phyloP scores from a whole-genome alignment of 805 yeast species.

The Danielia oregonensis region DNA sequence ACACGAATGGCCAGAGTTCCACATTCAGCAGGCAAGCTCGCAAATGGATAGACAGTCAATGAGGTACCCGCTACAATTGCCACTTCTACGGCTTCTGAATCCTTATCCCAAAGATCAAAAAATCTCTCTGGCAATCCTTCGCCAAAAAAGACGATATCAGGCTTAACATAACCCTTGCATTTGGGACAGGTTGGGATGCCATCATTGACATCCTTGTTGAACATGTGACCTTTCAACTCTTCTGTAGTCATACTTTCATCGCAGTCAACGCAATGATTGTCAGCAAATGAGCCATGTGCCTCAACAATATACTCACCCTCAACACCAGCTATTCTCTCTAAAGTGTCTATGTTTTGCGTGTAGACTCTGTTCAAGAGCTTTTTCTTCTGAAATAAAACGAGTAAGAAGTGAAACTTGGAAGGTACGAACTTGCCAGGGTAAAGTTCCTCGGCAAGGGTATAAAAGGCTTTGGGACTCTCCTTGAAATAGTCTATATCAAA shows the following conservation, averaged over 20 bases:
- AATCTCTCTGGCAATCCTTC: conserved; percentile 74
- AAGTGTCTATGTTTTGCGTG: conserved; percentile 91
- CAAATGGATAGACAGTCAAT: conserved; percentile 86
- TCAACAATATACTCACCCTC: conserved; percentile 63
- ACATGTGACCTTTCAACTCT: conserved; percentile 39
- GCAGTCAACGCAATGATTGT: conserved; percentile 81
- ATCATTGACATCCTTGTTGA: conserved; percentile 21
- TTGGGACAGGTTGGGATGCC: conserved; percentile 53
- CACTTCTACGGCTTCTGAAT: conserved; percentile 51
- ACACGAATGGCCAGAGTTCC: conserved; percentile 48
- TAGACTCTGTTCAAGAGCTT: conserved; percentile 64
- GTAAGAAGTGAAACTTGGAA: conserved; percentile 73
- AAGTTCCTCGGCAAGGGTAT: conserved; percentile 75
- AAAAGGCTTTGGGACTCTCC: conserved; percentile 78
- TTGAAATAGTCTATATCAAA: conserved; percentile 83
- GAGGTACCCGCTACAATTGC: conserved; percentile 93
- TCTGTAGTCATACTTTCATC: conserved; percentile 46
- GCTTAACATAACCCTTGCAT: conserved; percentile 81
- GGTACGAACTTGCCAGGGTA: conserved; percentile 88
- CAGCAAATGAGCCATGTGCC: conserved; percentile 94
- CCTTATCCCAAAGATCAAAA: conserved; percentile 65
- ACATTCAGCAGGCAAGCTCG: conserved; percentile 70
- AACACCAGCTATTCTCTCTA: conserved; percentile 84
- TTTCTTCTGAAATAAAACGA: conserved; percentile 64
- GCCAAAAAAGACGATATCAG: conserved; percentile 93